A percentile compares a stretch with the other conserved stretches of the same genome.
Evolutionary conservation across 495 filamentous ascomycete genomes (phyloP).

Genomic region (Penicillium malachiteum): DNA sequence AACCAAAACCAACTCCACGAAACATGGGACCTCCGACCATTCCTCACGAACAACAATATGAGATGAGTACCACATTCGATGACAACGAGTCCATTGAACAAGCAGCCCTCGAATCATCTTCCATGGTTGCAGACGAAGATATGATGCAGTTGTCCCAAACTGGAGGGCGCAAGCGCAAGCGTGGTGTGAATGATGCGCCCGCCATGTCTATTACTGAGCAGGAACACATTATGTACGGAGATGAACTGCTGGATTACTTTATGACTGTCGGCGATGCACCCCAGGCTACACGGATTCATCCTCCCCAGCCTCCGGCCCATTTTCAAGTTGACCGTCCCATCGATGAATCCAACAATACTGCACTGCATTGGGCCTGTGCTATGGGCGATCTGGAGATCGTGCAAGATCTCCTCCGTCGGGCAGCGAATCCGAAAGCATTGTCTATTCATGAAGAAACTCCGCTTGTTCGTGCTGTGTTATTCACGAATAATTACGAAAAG

Average conservation of each 20-base stretch:
- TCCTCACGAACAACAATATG: constrained; percentile 56
- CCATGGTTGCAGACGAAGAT: constrained; percentile 79
- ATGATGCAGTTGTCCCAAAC: constrained; percentile 66
- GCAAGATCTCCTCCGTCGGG: constrained; percentile 73
- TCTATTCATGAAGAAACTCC: constrained; percentile 88
- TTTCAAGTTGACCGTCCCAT: constrained; percentile 87
- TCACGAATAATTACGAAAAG: constrained; percentile 94
- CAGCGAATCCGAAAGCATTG: constrained; percentile 61
- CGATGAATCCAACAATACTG: constrained; percentile 83
- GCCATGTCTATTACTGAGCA: constrained; percentile 69
- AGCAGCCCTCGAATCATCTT: constrained; percentile 73
- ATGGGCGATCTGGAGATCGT: constrained; percentile 96
- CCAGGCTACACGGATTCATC: constrained; percentile 53
- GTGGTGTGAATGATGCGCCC: constrained; percentile 55
- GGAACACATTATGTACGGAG: constrained; percentile 84
- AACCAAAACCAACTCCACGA: constrained; percentile 37
- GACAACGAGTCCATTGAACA: constrained; percentile 84
- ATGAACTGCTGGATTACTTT: constrained; percentile 93
- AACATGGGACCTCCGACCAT: constrained; percentile 47
- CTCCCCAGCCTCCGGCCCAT: constrained; percentile 74
- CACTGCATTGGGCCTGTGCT: constrained; percentile 94
- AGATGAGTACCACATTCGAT: constrained; percentile 58
- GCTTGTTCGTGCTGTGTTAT: constrained; percentile 88
- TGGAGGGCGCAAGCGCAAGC: constrained; percentile 73
- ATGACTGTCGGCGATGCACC: constrained; percentile 73